Evolutionary conservation across 306 rosid genomes (phyloP), one percentile per base, ranked within the genome.

Genomic region (Vachellia pachyceras): DNA sequence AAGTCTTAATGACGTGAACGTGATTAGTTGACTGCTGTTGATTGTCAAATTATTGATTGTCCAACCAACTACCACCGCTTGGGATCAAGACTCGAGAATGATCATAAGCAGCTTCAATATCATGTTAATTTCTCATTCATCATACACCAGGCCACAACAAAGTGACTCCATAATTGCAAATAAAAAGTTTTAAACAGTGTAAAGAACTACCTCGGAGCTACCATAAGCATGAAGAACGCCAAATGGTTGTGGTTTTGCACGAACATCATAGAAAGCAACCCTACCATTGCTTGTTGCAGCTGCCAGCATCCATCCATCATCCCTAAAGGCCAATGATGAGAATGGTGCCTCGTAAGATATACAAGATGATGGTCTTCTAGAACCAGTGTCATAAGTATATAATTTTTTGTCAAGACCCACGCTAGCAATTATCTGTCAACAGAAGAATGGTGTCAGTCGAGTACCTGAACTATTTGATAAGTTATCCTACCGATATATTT

Each of bases 281-380:
- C 92, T 91, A 42, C 99, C 99, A 75, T 91, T 94, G 88, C 99
- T 92, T 66, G 98, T 96, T 88, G 98, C 99, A 79, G 98, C 98
- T 68, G 97, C 97, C 61, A 96, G 92, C 88, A 91, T 89, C 93
- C 80, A 92, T 79, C 99, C 99, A 85, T 96, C 97, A 77, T 94
- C 99, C 90, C 90, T 87, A 85, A 88, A 96, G 86, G 95, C 95
- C 88, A 96, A 82, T 17, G 97, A 89, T 65, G 98, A 96, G 87
- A 96, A 96, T 64, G 99, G 99, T 35, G 97, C 93, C 79, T 94
- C 98, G 42, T 89, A 94, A 78, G 98, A 84, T 77, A 92, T 90
- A 89, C 90, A 92, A 77, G 92, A 90, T 66, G 98, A 85, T 64
- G 92, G 88, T 73, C 90, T 92, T 89, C 97, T 90, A 63, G 97